Evolutionary conservation across 2,329 filamentous ascomycete species (phyloP), one percentile per base, ranked within the genome.

Genomic region (Colletotrichum tamarilloi): DNA sequence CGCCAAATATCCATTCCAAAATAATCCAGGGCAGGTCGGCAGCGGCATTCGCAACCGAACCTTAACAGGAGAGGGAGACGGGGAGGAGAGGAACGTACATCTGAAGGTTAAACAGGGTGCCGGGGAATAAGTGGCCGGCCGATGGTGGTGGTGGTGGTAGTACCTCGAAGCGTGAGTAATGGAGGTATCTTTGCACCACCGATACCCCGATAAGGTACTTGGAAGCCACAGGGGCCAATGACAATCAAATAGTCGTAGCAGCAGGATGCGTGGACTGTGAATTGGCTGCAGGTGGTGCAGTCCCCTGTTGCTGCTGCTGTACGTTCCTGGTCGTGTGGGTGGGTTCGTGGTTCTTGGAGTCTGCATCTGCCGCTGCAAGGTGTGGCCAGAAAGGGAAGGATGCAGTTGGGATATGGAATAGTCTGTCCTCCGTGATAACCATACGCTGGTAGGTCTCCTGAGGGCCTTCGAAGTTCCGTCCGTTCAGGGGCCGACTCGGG

Each of bases 341-440:
- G 62, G 56, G 19, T 55, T 60, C 24, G 32, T 24, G 46, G 30
- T 58, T 60, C 58, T 53, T 63, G 58, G 19, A 55, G 65, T 69
- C 53, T 69, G 59, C 59, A 69, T 69, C 66, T 72, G 66, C 69
- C 59, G 59, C 65, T 72, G 66, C 66, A 72, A 72, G 59, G 68
- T 62, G 64, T 56, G 26, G 58, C 60, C 65, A 30, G 26, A 55
- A 69, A 19, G 42, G 58, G 53, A 68, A 16, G 66, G 59, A 11
- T 52, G 35, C 64, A 62, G 28, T 26, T 55, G 30, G 56, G 28
- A 59, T n/a, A 55, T 67, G 68, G 57, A 42, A 53, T 62, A 57
- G 26, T 16, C 14, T 42, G 38, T 42, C 12, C 38, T 42, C 14
- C 2, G 38, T 42, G 16, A 16, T 42, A 35, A 35, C 32, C 38